Percentiles rank a stretch among this genome's conserved stretches.
Evolutionary conservation across 768 basidiomycete species (phyloP).

Genomic region (Boletus rubescentipes): DNA sequence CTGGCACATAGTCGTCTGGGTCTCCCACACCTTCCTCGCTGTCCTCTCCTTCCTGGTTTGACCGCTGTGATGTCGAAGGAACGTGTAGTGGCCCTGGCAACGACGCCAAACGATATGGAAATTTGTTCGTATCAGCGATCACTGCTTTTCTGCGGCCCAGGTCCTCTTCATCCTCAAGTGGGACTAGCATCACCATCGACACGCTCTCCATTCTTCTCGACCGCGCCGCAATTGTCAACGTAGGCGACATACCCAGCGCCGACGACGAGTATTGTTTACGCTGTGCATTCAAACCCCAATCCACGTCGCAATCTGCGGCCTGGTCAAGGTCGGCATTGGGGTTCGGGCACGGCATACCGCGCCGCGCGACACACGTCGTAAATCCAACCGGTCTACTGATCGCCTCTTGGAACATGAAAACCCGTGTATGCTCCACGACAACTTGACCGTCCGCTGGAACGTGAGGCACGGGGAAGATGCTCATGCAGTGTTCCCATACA

Average conservation of each 20-base stretch:
- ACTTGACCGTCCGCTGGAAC: conserved; percentile 23
- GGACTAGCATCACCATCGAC: conserved; percentile 27
- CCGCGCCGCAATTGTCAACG: conserved; percentile 29
- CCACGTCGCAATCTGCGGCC: background rate
- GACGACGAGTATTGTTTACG: background rate
- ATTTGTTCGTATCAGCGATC: background rate
- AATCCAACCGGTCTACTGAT: conserved; percentile 26
- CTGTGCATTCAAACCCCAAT: background rate
- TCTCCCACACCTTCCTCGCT: background rate
- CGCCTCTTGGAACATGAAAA: conserved; percentile 29
- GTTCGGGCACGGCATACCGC: background rate
- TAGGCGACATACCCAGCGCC: background rate
- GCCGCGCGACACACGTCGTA: conserved; percentile 25
- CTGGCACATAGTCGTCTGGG: background rate
- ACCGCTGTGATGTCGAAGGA: background rate
- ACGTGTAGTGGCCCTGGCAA: conserved; percentile 12
- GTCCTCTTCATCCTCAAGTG: conserved; percentile 10
- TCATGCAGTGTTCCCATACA: conserved; percentile 29
- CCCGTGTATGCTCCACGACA: conserved; percentile 21
- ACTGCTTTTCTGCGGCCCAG: background rate
- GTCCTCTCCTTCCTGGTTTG: background rate
- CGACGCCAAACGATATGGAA: conserved; percentile 22
- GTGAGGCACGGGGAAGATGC: conserved; percentile 25
- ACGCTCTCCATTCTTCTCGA: conserved; percentile 13
- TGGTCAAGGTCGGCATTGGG: background rate